A percentile compares a stretch with the other conserved stretches of the same genome.
These are phyloP conservation scores for Thraustochytrium sp. DNA, from an alignment of 352 stramenopile genomes.

Conservation along the genomic window DNA sequence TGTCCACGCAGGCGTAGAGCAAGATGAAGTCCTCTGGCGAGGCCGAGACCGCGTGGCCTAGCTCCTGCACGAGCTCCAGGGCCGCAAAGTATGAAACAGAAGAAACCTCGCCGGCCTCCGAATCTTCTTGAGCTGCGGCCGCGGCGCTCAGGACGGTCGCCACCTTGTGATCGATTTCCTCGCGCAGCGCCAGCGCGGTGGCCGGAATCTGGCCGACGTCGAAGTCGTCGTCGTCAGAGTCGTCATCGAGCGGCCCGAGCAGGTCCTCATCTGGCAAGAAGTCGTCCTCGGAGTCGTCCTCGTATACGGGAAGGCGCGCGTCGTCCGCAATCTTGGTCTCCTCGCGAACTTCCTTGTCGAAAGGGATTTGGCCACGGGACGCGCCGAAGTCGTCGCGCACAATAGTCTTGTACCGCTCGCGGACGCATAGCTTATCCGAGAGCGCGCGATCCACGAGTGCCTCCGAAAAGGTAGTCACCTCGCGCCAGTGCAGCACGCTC, in stretches of 20 bases:
- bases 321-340: conserved; percentile 18
- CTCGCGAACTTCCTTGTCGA: not conserved
- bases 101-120: not conserved
- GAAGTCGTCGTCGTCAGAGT: conserved; percentile 9
- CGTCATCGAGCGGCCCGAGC: not conserved
- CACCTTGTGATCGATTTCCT: not conserved
- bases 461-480: not conserved
- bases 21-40: not conserved
- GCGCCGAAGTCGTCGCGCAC: conserved; percentile 7
- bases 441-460: not conserved
- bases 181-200: not conserved
- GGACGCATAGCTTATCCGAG: conserved; percentile 6
- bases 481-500: not conserved
- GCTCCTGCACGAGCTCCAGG: not conserved
- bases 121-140: too few relatives aligned
- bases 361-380: not conserved
- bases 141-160: not conserved
- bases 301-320: not conserved
- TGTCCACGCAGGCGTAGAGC: not conserved
- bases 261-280: conserved; percentile 1
- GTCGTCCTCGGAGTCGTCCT: conserved; percentile 20
- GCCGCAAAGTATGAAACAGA: not conserved
- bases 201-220: not conserved
- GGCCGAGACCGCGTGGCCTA: not conserved
- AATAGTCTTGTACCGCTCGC: not conserved